Conservation (phyloP, 2,329 filamentous ascomycete genomes). For the Zasmidium angulare region DNA sequence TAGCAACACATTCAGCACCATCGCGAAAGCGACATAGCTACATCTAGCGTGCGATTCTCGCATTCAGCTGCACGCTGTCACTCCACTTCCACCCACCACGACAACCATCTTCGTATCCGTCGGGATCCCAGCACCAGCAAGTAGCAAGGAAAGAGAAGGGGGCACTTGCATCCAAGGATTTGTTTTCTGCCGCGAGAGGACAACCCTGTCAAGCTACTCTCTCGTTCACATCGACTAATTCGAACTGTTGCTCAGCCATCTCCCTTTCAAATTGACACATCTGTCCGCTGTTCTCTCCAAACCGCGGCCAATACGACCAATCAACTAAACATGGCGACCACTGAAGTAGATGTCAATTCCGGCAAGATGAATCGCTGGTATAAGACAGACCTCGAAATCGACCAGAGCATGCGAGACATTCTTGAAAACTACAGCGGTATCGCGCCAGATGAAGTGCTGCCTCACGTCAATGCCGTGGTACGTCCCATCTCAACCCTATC, state of each 20-base stretch:
- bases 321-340: neutral
- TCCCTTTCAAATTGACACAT: neutral
- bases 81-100: too few relatives aligned
- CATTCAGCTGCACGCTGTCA: too few relatives aligned
- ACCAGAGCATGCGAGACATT: neutral
- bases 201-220: too few relatives aligned
- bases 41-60: neutral
- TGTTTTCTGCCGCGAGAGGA: neutral
- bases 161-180: neutral
- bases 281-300: neutral
- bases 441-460: neutral
- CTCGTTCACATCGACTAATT: too few relatives aligned
- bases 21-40: neutral
- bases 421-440: conserved; percentile 3
- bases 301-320: neutral
- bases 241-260: too few relatives aligned
- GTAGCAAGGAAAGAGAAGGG: neutral
- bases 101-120: too few relatives aligned
- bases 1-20: neutral
- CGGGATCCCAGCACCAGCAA: neutral
- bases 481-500: neutral
- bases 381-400: neutral
- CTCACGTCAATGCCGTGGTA: conserved; percentile 2
- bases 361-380: neutral
- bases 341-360: neutral